Conservation (phyloP, 208 protist species). For the Leishmania tarentolae region DNA sequence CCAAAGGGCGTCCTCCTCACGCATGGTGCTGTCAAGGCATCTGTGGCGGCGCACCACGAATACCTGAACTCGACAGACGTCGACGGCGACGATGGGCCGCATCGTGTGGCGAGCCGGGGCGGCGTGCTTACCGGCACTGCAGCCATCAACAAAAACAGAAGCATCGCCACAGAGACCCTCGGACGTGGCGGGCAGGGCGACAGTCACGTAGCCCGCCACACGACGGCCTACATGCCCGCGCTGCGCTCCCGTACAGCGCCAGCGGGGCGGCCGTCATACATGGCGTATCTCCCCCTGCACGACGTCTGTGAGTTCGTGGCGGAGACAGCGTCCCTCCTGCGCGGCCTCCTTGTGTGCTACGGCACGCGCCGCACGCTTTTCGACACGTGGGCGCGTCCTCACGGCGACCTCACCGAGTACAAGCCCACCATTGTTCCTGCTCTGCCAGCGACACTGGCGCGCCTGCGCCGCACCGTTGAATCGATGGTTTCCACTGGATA, state of each 20-base stretch:
- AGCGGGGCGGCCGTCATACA: conserved; percentile 50
- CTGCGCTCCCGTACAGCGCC: conserved; percentile 24
- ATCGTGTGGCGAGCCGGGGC: background rate
- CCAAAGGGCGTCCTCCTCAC: conserved; percentile 85
- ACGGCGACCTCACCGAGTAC: conserved; percentile 79
- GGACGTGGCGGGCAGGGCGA: background rate
- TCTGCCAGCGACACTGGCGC: conserved; percentile 66
- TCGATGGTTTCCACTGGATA: conserved; percentile 43
- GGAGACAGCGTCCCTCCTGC: conserved; percentile 48
- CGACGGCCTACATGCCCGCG: conserved; percentile 25
- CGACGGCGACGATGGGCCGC: conserved; percentile 12
- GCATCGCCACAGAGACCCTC: background rate
- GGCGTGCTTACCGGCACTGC: background rate
- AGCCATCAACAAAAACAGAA: background rate
- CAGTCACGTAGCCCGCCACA: conserved; percentile 17
- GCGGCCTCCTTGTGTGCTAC: conserved; percentile 62
- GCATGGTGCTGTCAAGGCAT: conserved; percentile 62
- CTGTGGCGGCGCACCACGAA: conserved; percentile 40
- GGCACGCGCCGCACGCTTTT: conserved; percentile 61
- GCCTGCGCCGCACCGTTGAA: conserved; percentile 52
- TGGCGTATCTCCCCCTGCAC: conserved; percentile 83
- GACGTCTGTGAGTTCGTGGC: conserved; percentile 76
- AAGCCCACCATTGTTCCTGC: conserved; percentile 64
- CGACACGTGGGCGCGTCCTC: conserved; percentile 42
- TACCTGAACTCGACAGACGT: conserved; percentile 34